Evolutionary conservation across 352 stramenopile species (phyloP).

Genomic region (Achlya hypogyna): DNA sequence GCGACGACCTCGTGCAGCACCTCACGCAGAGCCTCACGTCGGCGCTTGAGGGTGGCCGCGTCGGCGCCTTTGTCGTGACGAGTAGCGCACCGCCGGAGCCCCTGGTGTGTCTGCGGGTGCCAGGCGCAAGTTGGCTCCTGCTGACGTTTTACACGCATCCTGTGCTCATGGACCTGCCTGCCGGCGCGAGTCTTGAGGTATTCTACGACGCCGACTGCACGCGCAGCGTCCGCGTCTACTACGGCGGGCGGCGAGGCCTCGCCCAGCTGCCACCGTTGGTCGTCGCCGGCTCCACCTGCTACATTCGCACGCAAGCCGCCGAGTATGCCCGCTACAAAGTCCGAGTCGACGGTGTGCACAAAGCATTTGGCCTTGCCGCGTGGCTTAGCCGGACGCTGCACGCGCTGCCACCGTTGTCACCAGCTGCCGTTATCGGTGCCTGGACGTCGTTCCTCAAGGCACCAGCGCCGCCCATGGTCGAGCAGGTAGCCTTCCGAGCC

Average conservation of each 20-base stretch:
- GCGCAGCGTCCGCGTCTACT: slow-evolving; percentile 60
- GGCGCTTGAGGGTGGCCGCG: slow-evolving; percentile 37
- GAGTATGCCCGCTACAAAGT: slow-evolving; percentile 74
- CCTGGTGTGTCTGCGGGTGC: slow-evolving; percentile 47
- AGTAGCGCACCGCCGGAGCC: slow-evolving; percentile 61
- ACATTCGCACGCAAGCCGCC: slow-evolving; percentile 48
- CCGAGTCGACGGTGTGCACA: slow-evolving; percentile 53
- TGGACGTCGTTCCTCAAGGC: not conserved
- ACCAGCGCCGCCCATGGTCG: not conserved
- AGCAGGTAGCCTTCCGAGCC: slow-evolving; percentile 13
- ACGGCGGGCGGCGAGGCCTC: slow-evolving; percentile 57
- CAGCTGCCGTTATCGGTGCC: not conserved
- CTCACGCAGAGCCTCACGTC: slow-evolving; percentile 42
- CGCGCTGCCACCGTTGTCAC: slow-evolving; percentile 16
- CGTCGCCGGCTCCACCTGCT: slow-evolving; percentile 50
- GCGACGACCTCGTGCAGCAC: slow-evolving; percentile 30
- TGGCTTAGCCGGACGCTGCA: slow-evolving; percentile 67
- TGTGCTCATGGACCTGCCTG: slow-evolving; percentile 67
- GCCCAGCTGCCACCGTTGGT: slow-evolving; percentile 57
- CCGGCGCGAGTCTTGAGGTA: slow-evolving; percentile 59
- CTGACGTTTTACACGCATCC: slow-evolving; percentile 74
- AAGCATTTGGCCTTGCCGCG: slow-evolving; percentile 59
- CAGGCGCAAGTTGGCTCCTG: slow-evolving; percentile 51
- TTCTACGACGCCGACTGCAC: slow-evolving; percentile 55
- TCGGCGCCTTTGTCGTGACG: slow-evolving; percentile 46